Base-by-base conservation (phyloP, 345 rosid genomes). In the Cardamine occulta region DNA sequence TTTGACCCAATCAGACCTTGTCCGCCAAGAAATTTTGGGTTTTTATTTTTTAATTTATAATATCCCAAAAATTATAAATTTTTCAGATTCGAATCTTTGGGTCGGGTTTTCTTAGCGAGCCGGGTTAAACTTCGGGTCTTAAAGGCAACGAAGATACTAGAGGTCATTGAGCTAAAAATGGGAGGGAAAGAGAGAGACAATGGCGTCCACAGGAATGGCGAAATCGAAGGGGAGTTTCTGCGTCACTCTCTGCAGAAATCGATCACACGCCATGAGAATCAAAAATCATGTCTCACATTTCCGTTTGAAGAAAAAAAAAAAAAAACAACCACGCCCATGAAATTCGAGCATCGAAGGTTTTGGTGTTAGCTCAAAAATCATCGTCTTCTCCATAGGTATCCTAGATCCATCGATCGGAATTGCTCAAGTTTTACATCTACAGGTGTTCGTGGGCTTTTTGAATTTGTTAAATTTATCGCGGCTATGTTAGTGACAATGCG, bases 141-240 rank as follows among this genome's bases (percentile, higher is more conserved):
- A 9, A 15, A 59, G 78, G 11, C 28, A 13, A 64, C 19, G 37
- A 32, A 8, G 34, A 24, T 19, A 37, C 7, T 34, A 39, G 32
- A 63, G 56, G 23, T n/a, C 68, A 34, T 55, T 48, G 60, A 55
- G 63, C 66, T 70, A 54, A 74, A 82, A 77, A 52, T 73, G 80
- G 70, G 68, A 40, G 81, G 67, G 72, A 59, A 72, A 74, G 75
- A 71, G 49, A 69, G 55, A 83, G 76, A 83, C 79, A 74, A 74
- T 74, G 73, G 53, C 74, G 79, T 75, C 83, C 84, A 68, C 70
- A 76, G 39, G 75, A 78, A 72, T 78, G 78, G 76, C 82, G 82
- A 83, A 76, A 75, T 65, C 44, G 17, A 75, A 55, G 86, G 83
- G 63, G 40, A 65, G 15, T 63, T 71, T 74, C 51, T 63, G 42